Conservation (phyloP, 2,329 filamentous ascomycete species). For the Madurella fahalii region DNA sequence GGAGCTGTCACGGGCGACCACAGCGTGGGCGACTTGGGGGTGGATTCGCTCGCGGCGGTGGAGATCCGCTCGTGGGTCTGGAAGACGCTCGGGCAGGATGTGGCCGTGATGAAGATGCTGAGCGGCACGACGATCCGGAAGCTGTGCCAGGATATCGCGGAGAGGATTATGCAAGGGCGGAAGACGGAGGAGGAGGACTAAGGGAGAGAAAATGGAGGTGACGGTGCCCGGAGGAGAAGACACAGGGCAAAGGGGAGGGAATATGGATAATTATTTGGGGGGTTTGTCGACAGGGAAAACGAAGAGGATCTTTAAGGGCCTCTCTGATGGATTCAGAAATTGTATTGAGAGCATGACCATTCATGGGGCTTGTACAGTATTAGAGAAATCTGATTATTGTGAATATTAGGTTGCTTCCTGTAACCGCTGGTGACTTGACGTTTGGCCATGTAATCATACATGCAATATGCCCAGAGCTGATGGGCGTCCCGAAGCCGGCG, state of each 20-base stretch:
- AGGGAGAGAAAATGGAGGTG: neutral
- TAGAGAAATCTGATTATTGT: too few species aligned
- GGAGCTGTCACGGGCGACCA: slow-evolving; percentile 30
- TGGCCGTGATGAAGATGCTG: slow-evolving; percentile 45
- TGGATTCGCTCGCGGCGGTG: slow-evolving; percentile 40
- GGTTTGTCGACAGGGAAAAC: too few species aligned
- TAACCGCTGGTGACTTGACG: too few species aligned
- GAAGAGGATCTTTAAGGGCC: neutral
- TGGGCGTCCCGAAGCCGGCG: too few species aligned
- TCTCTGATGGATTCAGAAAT: too few species aligned
- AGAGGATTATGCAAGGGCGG: neutral
- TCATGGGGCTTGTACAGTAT: too few species aligned
- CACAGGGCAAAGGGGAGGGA: too few species aligned
- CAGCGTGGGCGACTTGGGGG: slow-evolving; percentile 36
- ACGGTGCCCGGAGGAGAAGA: neutral
- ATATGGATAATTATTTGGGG: too few species aligned
- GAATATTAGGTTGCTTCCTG: too few species aligned
- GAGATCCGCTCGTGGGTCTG: slow-evolving; percentile 45
- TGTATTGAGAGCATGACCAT: too few species aligned
- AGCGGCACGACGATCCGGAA: slow-evolving; percentile 29
- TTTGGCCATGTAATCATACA: too few species aligned
- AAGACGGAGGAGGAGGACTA: slow-evolving; percentile 1
- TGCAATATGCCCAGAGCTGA: too few species aligned
- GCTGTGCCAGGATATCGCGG: slow-evolving; percentile 19
- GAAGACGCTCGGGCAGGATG: slow-evolving; percentile 38